Evolutionary conservation across 2,329 filamentous ascomycete genomes (phyloP), one percentile per base, ranked within the genome.

Genomic region (Passalora sequoiae): DNA sequence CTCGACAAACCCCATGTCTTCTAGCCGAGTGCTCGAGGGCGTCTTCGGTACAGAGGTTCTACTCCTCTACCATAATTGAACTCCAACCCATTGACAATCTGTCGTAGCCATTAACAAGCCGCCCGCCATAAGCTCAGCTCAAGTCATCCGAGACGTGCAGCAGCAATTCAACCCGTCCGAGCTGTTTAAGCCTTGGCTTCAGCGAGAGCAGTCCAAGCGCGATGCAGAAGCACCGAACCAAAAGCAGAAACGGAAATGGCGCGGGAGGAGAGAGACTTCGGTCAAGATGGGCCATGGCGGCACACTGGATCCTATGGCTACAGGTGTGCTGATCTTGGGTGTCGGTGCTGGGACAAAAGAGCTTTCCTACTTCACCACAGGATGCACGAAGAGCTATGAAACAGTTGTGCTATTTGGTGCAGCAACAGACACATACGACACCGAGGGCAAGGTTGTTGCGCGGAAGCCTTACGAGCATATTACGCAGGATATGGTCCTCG

Each of bases 281-380:
- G 83, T 97, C 56, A 98, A 97, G 72, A 86, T 97, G 60, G 92
- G 92, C 24, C 92, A 98, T 69, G 92, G 92, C 48, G 92, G 92
- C 31, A 98, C 92, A 1, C 77, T 98, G 13, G 92, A 98, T 61
- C 92, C 92, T 19, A 76, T 96, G 58, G 92, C 92, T 6, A 95
- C 89, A 1, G 92, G 92, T 33, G 86, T 98, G 17, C 76, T 98
- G 38, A 89, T 97, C 51, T 74, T 92, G 5, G 92, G 91, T 43
- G 75, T 96, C 40, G 92, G 91, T 25, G 81, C 77, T 46, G 92
- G 87, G 28, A 98, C 92, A 43, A 98, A 97, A 66, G 71, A 77
- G 10, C 76, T 98, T 1, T 72, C 78, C 29, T 72, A 80, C 25
- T 97, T 96, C 64, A 74, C 97, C 32, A 55, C 53, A 2, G 75